Evolutionary conservation across 2,329 filamentous ascomycete species (phyloP), one percentile per base, ranked within the genome.

Genomic region (Phialocephala sp.): DNA sequence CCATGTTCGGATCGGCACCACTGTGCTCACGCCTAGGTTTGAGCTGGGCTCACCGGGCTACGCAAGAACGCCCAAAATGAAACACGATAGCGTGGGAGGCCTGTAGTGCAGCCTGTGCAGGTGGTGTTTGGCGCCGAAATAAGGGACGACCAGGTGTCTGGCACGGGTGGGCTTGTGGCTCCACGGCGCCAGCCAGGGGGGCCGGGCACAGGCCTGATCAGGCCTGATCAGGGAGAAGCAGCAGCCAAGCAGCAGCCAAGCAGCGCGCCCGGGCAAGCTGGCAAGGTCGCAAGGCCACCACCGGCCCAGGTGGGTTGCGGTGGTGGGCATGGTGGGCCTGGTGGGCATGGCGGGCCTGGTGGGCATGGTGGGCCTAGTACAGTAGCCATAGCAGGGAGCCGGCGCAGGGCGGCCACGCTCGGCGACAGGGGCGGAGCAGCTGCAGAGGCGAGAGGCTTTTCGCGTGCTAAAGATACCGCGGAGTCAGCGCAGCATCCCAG

Each of bases 11-110:
- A 71, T 72, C 68, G 65, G 66, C 69, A 59, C 64, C 66, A 69
- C 63, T 62, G 65, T 63, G 64, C 62, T 65, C 59, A 66, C 63
- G 63, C 60, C 67, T 66, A 59, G 63, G 68, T 65, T 67, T 67
- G 63, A 65, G 65, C 63, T 60, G 59, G 63, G 59, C 37, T 60
- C 59, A 56, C 63, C 50, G 45, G 59, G 24, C 47, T 65, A 69
- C 63, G 70, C 66, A 69, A 68, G 65, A 72, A 63, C 67, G 71
- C 68, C 70, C 58, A 69, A 67, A 72, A 73, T 74, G 72, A 75
- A 75, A 75, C 73, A 74, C 69, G 67, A 73, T 74, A 74, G 73
- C 72, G 73, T 74, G 73, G 73, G 65, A 69, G 69, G 65, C 73
- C 68, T 74, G 72, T 66, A 64, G 66, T 64, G 55, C 62, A 18